Evolutionary conservation across 257 asterid species (phyloP).

Genomic region (Perilla frutescens): DNA sequence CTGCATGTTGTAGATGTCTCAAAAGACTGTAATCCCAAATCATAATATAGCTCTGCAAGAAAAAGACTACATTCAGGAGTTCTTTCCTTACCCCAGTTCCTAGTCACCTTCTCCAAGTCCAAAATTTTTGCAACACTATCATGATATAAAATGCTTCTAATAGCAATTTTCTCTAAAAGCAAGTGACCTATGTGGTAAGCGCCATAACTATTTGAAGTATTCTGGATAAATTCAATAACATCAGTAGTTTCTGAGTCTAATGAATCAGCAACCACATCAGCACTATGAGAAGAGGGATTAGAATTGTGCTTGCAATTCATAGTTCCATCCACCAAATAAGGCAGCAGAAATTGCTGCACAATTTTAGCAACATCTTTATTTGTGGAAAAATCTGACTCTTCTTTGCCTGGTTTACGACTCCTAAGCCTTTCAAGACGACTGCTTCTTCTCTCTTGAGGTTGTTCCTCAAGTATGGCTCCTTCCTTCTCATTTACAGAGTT

Average conservation of each 20-base stretch:
- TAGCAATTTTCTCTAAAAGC: constrained; percentile 83
- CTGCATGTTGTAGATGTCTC: constrained; percentile 50
- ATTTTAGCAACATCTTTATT: constrained; percentile 78
- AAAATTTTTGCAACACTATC: constrained; percentile 61
- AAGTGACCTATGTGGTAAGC: constrained; percentile 85
- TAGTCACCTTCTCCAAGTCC: constrained; percentile 87
- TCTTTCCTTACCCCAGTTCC: constrained; percentile 85
- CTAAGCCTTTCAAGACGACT: constrained; percentile 92
- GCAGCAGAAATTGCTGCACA: constrained; percentile 72
- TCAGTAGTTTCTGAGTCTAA: constrained; percentile 58
- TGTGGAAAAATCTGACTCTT: constrained; percentile 67
- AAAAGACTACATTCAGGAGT: constrained; percentile 85
- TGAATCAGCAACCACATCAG: constrained; percentile 50
- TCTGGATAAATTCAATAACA: constrained; percentile 70
- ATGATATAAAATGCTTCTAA: constrained; percentile 55
- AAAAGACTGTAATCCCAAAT: constrained; percentile 68
- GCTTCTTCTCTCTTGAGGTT: constrained; percentile 98
- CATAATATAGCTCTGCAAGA: constrained; percentile 89
- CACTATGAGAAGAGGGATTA: constrained; percentile 43
- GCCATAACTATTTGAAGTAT: constrained; percentile 64
- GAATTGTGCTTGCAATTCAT: constrained; percentile 43
- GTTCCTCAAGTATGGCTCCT: constrained; percentile 65
- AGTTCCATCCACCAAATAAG: constrained; percentile 56
- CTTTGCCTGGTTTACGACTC: constrained; percentile 95
- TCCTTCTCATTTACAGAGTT: constrained; percentile 66